Evolutionary conservation across 306 rosid genomes (phyloP).

Genomic region (Lagenaria siceraria): DNA sequence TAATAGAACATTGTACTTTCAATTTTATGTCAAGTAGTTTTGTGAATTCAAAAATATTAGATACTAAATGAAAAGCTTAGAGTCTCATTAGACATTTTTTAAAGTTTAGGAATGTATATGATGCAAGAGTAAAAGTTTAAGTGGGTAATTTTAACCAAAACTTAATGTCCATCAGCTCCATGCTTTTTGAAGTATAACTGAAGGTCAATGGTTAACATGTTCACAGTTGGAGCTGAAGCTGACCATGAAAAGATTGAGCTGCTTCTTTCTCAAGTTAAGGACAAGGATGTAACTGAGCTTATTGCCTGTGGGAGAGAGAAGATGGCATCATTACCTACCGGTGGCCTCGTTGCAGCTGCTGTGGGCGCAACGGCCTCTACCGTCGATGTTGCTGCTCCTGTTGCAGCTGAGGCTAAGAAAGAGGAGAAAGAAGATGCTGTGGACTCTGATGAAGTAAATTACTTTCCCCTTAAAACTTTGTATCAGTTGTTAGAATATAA

Average conservation of each 20-base stretch:
- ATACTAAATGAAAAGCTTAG: too few species aligned
- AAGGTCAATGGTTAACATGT: neutral
- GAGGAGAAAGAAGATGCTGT: constrained; percentile 47
- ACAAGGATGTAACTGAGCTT: constrained; percentile 48
- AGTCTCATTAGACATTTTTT: too few species aligned
- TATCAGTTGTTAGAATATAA: neutral
- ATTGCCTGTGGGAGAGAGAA: constrained; percentile 57
- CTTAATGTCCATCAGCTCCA: too few species aligned
- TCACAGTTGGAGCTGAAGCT: constrained; percentile 55
- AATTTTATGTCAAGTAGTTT: too few species aligned
- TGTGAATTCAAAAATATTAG: too few species aligned
- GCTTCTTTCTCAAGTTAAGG: constrained; percentile 43
- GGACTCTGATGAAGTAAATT: constrained; percentile 61
- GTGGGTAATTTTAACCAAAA: too few species aligned
- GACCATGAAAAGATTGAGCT: constrained; percentile 39
- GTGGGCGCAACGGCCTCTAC: neutral
- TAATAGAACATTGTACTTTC: too few species aligned
- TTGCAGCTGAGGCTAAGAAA: constrained; percentile 39
- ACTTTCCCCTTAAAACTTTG: neutral
- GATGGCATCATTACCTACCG: constrained; percentile 47
- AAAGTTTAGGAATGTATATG: too few species aligned
- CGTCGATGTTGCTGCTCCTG: constrained; percentile 27
- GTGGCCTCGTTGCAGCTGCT: constrained; percentile 15
- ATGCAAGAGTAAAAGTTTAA: too few species aligned
- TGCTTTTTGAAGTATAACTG: too few species aligned